phyloP scores from a whole-genome alignment of 1,284 basidiomycete genomes.

The Ustilago curta region DNA sequence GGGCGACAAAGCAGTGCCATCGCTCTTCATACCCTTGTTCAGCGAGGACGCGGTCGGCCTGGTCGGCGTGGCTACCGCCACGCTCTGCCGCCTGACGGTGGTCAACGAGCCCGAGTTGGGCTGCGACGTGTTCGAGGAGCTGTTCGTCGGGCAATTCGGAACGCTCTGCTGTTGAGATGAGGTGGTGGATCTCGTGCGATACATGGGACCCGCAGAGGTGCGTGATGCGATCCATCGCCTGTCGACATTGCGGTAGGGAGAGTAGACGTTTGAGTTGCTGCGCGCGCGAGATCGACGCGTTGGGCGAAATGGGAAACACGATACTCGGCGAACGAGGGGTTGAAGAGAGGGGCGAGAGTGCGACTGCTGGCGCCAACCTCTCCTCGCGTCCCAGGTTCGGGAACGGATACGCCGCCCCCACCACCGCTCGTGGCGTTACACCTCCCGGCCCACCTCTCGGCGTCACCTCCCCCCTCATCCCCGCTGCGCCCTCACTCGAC shows the following conservation, averaged over 20 bases:
- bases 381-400: slow-evolving; percentile 8
- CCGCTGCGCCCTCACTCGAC: too few relatives aligned
- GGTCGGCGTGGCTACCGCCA: slow-evolving; percentile 21
- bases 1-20: slow-evolving; percentile 29
- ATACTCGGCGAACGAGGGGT: slow-evolving; percentile 30
- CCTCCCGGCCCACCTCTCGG: slow-evolving; percentile 23
- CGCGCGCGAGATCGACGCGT: slow-evolving; percentile 38
- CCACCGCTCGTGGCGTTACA: slow-evolving; percentile 28
- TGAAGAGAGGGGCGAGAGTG: too few relatives aligned
- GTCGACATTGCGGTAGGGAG: slow-evolving; percentile 15
- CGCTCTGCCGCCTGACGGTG: slow-evolving; percentile 11
- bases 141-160: slow-evolving; percentile 28
- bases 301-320: slow-evolving; percentile 48
- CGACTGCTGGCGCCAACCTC: too few relatives aligned
- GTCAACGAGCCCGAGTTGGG: slow-evolving; percentile 37
- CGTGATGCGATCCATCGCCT: slow-evolving; percentile 8
- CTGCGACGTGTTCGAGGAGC: slow-evolving; percentile 31
- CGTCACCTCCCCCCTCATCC: slow-evolving; percentile 25
- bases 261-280: slow-evolving; percentile 22
- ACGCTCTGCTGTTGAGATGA: slow-evolving; percentile 29
- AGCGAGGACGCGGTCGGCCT: slow-evolving; percentile 31
- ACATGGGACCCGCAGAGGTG: not conserved
- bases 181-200: slow-evolving; percentile 5
- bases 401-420: slow-evolving; percentile 30
- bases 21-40: slow-evolving; percentile 34